phyloP scores from a whole-genome alignment of 306 rosid genomes.

The Oemleria cerasiformis region DNA sequence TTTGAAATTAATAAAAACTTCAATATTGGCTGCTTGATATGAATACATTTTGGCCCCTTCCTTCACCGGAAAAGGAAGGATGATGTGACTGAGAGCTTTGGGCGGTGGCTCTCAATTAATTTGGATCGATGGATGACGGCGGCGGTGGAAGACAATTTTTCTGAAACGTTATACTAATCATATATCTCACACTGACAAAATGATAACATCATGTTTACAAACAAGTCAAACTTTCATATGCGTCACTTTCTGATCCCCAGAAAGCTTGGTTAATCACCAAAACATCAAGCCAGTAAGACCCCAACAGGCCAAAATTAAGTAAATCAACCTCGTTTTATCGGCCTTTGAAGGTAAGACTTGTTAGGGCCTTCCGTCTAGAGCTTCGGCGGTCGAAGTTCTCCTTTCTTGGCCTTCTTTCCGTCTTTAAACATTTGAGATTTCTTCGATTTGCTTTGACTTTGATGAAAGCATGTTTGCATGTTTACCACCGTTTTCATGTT shows the following conservation, averaged over 20 bases:
- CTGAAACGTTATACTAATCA: constrained; percentile 21
- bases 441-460: too few species aligned
- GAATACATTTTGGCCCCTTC: too few species aligned
- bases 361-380: constrained; percentile 97
- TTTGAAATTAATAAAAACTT: too few species aligned
- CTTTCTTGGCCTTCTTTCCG: constrained; percentile 95
- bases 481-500: too few species aligned
- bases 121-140: too few species aligned
- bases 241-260: constrained; percentile 9
- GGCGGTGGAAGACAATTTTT: too few species aligned
- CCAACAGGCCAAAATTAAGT: constrained; percentile 10
- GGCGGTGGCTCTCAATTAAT: too few species aligned
- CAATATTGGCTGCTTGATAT: too few species aligned
- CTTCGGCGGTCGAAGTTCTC: constrained; percentile 93
- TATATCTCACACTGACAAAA: constrained; percentile 1
- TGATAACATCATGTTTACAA: constrained; percentile 21
- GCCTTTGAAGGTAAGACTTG: constrained; percentile 95
- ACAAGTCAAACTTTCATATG: constrained; percentile 26
- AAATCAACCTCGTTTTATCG: constrained; percentile 80
- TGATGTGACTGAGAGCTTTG: too few species aligned
- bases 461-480: too few species aligned
- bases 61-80: too few species aligned
- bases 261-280: constrained; percentile 10
- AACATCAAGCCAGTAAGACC: constrained; percentile 6
- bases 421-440: too few species aligned